These are phyloP conservation scores for Umbelopsis sp. DNA, from an alignment of 192 early-diverging fungal species.

Conservation along the genomic window DNA sequence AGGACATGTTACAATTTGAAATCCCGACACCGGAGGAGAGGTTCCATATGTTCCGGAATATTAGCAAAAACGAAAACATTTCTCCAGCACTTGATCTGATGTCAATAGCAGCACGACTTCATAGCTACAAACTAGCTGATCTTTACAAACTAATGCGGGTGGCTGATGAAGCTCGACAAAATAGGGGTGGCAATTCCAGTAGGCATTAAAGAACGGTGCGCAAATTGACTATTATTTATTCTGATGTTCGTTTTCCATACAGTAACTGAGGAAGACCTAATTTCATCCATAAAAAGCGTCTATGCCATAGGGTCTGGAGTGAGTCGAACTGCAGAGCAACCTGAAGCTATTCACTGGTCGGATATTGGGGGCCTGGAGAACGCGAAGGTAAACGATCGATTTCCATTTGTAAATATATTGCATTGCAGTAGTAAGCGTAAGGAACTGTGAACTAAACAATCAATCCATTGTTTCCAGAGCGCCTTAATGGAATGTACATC, in stretches of 20 bases:
- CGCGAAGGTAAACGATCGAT: constrained; percentile 58
- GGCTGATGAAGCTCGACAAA: constrained; percentile 21
- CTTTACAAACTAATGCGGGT: constrained; percentile 45
- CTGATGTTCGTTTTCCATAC: constrained; percentile 18
- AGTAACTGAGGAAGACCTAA: constrained; percentile 45
- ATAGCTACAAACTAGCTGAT: constrained; percentile 61
- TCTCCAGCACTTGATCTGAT: constrained; percentile 17
- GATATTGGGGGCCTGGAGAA: constrained; percentile 81
- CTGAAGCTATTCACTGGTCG: constrained; percentile 61
- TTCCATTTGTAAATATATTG: background rate
- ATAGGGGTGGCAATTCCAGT: constrained; percentile 19
- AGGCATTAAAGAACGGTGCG: constrained; percentile 25
- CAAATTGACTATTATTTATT: constrained; percentile 17
- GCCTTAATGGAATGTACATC: constrained; percentile 75
- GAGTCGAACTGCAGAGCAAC: constrained; percentile 42
- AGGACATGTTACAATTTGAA: constrained; percentile 51
- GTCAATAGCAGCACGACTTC: constrained; percentile 43
- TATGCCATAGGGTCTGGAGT: constrained; percentile 33
- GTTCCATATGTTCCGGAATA: constrained; percentile 36
- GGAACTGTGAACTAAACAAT: background rate
- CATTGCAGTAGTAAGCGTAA: background rate
- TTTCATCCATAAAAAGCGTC: constrained; percentile 17
- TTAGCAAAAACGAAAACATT: constrained; percentile 13
- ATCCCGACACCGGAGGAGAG: constrained; percentile 57
- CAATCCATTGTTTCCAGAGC: constrained; percentile 36